Evolutionary conservation across 305 asterid species (phyloP).

Genomic region (Fraxinus greggii): DNA sequence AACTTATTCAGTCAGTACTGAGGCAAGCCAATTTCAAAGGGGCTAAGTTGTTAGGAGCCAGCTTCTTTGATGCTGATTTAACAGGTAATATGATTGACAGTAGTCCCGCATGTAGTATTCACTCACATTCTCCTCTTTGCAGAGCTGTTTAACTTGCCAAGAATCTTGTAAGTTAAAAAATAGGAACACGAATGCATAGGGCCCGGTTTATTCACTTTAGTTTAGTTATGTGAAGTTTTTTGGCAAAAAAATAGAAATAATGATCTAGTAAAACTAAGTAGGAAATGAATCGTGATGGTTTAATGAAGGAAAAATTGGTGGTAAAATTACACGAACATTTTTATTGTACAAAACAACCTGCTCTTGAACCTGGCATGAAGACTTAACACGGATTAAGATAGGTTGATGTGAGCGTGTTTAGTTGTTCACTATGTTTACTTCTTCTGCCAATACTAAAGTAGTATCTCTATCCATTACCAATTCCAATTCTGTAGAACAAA

Average conservation of each 20-base stretch:
- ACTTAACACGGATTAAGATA: neutral
- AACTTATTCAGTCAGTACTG: slow-evolving; percentile 63
- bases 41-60: slow-evolving; percentile 79
- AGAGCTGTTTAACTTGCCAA: neutral
- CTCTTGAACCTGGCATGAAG: neutral
- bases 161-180: neutral
- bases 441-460: neutral
- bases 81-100: slow-evolving; percentile 48
- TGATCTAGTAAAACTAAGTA: neutral
- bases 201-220: neutral
- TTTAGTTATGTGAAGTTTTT: neutral
- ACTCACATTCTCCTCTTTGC: neutral
- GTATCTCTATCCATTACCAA: neutral
- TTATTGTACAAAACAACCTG: neutral
- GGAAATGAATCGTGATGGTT: neutral
- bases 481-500: neutral
- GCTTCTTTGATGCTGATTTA: slow-evolving; percentile 97
- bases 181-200: neutral
- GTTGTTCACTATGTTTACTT: neutral
- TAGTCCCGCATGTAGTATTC: neutral
- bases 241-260: neutral
- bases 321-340: neutral
- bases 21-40: slow-evolving; percentile 92
- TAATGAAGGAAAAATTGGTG: neutral
- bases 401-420: neutral